Percentiles rank a stretch among this genome's conserved stretches.
Conservation (phyloP, 495 filamentous ascomycete species). For the Pyrenula massariospora region DNA sequence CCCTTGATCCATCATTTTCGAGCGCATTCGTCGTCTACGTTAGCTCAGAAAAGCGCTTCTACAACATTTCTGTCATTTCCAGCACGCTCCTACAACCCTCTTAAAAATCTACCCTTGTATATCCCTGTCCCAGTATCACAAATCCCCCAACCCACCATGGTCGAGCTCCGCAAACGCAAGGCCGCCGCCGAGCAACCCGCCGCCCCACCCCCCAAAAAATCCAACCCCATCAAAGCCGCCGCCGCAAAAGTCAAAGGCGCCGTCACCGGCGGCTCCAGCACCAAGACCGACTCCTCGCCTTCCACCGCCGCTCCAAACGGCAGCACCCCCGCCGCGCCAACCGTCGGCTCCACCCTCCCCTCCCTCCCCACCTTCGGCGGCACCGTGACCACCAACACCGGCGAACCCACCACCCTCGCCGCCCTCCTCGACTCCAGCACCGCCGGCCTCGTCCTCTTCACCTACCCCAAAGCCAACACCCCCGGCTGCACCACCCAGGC, state of each 20-base stretch:
- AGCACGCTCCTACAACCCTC: no score
- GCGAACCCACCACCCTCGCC: slow-evolving; percentile 62
- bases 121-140: background rate
- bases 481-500: slow-evolving; percentile 90
- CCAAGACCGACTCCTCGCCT: slow-evolving; percentile 8
- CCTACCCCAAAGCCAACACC: slow-evolving; percentile 90
- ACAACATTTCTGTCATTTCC: no score
- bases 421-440: slow-evolving; percentile 71
- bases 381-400: slow-evolving; percentile 75
- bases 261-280: slow-evolving; percentile 10
- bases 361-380: slow-evolving; percentile 65
- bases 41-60: no score
- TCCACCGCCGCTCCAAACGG: slow-evolving; percentile 8
- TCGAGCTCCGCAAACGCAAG: slow-evolving; percentile 69
- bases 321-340: slow-evolving; percentile 12
- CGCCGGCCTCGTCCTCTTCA: slow-evolving; percentile 81
- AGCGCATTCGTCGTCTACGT: no score
- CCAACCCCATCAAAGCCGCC: slow-evolving; percentile 32
- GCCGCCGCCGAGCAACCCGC: slow-evolving; percentile 42
- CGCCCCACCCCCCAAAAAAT: slow-evolving; percentile 38
- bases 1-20: no score
- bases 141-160: slow-evolving; percentile 18
- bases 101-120: no score
- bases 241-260: slow-evolving; percentile 22
- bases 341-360: slow-evolving; percentile 39